phyloP scores from a whole-genome alignment of 208 protist genomes.

The Leptomonas seymouri region DNA sequence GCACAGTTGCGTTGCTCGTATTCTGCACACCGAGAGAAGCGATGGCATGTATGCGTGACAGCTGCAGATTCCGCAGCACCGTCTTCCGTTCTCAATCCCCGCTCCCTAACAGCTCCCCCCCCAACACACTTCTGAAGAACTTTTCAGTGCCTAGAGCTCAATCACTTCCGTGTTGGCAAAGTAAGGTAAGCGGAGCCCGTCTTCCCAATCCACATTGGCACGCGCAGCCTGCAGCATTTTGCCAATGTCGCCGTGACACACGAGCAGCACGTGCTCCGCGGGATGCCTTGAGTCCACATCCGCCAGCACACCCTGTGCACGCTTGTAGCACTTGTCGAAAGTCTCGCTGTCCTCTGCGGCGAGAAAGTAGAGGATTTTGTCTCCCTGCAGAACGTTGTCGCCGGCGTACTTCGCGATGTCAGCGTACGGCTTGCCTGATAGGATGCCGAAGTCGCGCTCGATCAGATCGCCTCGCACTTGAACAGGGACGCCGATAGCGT shows the following conservation, averaged over 20 bases:
- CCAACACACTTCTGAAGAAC: neutral
- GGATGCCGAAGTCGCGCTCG: slow-evolving; percentile 89
- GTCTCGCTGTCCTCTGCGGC: slow-evolving; percentile 64
- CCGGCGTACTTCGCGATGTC: slow-evolving; percentile 71
- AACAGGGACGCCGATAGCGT: slow-evolving; percentile 44
- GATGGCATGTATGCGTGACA: too few species aligned
- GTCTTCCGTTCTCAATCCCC: too few species aligned
- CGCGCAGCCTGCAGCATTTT: slow-evolving; percentile 87
- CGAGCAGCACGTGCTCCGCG: slow-evolving; percentile 77
- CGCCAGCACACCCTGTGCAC: slow-evolving; percentile 64
- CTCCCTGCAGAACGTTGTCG: slow-evolving; percentile 73
- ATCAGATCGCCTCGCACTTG: slow-evolving; percentile 62
- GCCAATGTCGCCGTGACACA: slow-evolving; percentile 92
- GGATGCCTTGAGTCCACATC: slow-evolving; percentile 55
- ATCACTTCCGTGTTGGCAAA: slow-evolving; percentile 88
- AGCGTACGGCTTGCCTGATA: slow-evolving; percentile 75
- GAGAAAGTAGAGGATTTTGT: slow-evolving; percentile 90
- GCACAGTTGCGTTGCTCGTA: too few species aligned
- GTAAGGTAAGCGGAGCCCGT: slow-evolving; percentile 73
- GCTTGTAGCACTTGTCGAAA: slow-evolving; percentile 76
- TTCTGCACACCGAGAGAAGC: too few species aligned
- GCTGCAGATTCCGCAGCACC: too few species aligned
- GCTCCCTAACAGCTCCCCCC: too few species aligned
- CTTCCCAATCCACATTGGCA: slow-evolving; percentile 62
- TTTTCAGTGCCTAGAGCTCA: slow-evolving; percentile 22